Evolutionary conservation across 2,329 filamentous ascomycete genomes (phyloP).

Genomic region (Cladophialophora exuberans): DNA sequence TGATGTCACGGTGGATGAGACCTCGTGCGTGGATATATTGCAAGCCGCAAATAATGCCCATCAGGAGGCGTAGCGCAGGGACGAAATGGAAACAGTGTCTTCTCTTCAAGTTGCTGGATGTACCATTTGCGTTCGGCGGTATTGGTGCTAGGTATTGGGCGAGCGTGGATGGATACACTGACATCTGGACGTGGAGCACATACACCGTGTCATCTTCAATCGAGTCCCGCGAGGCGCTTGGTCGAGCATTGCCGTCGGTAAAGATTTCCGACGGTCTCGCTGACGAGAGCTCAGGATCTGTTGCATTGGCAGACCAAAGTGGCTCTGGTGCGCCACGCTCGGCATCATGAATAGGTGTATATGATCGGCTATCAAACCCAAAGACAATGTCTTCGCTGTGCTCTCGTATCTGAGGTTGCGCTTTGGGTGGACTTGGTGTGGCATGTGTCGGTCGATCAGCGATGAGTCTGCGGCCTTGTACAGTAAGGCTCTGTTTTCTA

Average conservation of each 20-base stretch:
- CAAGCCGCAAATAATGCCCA: slow-evolving; percentile 64
- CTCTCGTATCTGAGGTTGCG: background rate
- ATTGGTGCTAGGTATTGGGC: slow-evolving; percentile 59
- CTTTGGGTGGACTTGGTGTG: background rate
- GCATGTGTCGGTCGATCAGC: slow-evolving; percentile 7
- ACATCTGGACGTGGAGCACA: slow-evolving; percentile 69
- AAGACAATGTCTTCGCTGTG: slow-evolving; percentile 28
- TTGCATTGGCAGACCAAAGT: slow-evolving; percentile 12
- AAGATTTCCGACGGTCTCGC: slow-evolving; percentile 28
- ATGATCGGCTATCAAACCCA: slow-evolving; percentile 23
- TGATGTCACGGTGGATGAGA: slow-evolving; percentile 69
- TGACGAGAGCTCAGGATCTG: slow-evolving; percentile 13
- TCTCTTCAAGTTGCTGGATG: slow-evolving; percentile 29
- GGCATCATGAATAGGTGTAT: slow-evolving; percentile 2
- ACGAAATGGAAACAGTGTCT: slow-evolving; percentile 66
- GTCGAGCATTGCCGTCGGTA: slow-evolving; percentile 26
- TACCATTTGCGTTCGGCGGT: slow-evolving; percentile 28
- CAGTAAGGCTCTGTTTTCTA: slow-evolving; percentile 11
- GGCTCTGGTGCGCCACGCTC: background rate
- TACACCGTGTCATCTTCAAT: slow-evolving; percentile 36
- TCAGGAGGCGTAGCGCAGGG: slow-evolving; percentile 61
- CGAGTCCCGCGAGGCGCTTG: slow-evolving; percentile 28
- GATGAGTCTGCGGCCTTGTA: slow-evolving; percentile 20
- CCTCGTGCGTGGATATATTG: slow-evolving; percentile 65
- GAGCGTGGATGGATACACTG: slow-evolving; percentile 65